Evolutionary conservation across 2,329 filamentous ascomycete genomes (phyloP).

Genomic region (Podosphaera xanthii): DNA sequence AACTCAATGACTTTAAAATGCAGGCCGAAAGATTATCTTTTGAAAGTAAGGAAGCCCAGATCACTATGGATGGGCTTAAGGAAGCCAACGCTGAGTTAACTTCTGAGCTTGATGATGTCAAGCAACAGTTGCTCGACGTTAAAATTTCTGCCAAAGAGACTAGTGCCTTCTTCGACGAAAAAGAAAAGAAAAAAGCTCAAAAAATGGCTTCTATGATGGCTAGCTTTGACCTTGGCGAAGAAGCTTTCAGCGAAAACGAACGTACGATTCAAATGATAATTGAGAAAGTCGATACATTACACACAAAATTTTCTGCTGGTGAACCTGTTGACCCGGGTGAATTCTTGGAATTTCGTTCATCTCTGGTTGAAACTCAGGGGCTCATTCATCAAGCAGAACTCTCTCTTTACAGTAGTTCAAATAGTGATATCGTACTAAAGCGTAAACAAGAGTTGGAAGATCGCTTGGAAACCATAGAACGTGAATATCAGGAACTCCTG

Average conservation of each 20-base stretch:
- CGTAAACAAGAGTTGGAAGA: conserved; percentile 56
- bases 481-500: conserved; percentile 65
- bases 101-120: conserved; percentile 75
- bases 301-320: conserved; percentile 53
- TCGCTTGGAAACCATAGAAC: conserved; percentile 50
- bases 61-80: conserved; percentile 93
- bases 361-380: conserved; percentile 71
- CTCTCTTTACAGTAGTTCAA: conserved; percentile 47
- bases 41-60: conserved; percentile 87
- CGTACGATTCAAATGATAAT: conserved; percentile 64
- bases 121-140: conserved; percentile 85
- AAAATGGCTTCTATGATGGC: conserved; percentile 99
- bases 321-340: conserved; percentile 66
- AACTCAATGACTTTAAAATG: conserved; percentile 89
- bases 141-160: conserved; percentile 95
- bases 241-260: conserved; percentile 88
- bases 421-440: conserved; percentile 41
- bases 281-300: conserved; percentile 55
- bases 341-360: conserved; percentile 51
- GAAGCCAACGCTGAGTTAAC: conserved; percentile 90
- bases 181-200: conserved; percentile 96
- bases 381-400: conserved; percentile 84
- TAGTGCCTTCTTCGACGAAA: conserved; percentile 73
- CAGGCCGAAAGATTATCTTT: conserved; percentile 88
- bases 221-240: conserved; percentile 79